Evolutionary conservation across 176 grass and related monocot species (phyloP).

Genomic region (Alloteropsis semialata): DNA sequence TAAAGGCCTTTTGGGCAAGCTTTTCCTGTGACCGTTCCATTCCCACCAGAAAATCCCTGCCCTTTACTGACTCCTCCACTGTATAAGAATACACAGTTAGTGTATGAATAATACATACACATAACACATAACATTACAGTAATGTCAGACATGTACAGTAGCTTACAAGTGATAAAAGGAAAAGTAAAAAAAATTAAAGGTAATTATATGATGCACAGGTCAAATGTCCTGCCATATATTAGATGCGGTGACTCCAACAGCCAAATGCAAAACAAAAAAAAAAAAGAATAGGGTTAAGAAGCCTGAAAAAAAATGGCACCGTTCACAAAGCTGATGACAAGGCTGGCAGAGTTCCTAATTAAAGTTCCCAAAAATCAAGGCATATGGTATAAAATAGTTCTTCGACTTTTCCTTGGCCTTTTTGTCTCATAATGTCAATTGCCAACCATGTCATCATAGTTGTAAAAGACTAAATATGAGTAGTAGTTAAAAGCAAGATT

Average conservation of each 20-base stretch:
- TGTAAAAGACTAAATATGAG: constrained; percentile 3
- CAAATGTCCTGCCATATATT: background rate
- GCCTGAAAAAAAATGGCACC: background rate
- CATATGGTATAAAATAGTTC: background rate
- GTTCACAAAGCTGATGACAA: background rate
- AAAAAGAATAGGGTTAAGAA: background rate
- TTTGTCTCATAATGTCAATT: background rate
- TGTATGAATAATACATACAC: background rate
- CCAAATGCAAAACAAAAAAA: background rate
- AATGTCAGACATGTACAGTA: background rate
- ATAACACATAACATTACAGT: background rate
- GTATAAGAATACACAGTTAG: constrained; percentile 29
- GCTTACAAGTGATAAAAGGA: background rate
- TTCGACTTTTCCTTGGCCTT: background rate
- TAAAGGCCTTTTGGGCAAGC: constrained; percentile 96
- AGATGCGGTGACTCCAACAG: background rate
- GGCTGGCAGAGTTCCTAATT: background rate
- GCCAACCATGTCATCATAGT: background rate
- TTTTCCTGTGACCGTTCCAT: constrained; percentile 92
- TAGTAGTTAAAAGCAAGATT: background rate
- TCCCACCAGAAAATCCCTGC: constrained; percentile 71
- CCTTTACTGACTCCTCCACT: constrained; percentile 83
- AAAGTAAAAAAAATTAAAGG: constrained; percentile 6
- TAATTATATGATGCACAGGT: background rate
- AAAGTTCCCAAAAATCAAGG: background rate